Conservation (phyloP, 306 rosid genomes). For the Cicer bijugum region DNA sequence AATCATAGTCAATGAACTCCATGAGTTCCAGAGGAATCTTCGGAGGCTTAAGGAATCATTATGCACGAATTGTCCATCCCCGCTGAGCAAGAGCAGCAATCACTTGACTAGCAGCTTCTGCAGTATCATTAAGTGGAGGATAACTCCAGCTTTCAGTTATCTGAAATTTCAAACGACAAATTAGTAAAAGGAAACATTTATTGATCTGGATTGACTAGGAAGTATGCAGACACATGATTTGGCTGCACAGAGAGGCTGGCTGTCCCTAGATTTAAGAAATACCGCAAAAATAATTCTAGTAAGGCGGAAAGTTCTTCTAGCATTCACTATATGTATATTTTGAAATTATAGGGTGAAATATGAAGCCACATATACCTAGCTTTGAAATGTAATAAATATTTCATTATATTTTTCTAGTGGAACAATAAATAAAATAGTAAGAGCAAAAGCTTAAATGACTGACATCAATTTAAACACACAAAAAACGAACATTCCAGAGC, state of each 20-base stretch:
- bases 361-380: constrained; percentile 16
- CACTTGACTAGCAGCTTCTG: constrained; percentile 73
- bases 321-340: neutral
- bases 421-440: neutral
- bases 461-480: neutral
- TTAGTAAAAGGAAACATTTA: neutral
- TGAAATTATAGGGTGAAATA: constrained; percentile 25
- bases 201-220: neutral
- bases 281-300: constrained; percentile 3
- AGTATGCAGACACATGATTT: neutral
- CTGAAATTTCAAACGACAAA: constrained; percentile 50
- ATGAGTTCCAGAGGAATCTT: constrained; percentile 3
- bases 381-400: constrained; percentile 21
- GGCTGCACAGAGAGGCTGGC: constrained; percentile 15
- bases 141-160: constrained; percentile 76
- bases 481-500: constrained; percentile 28
- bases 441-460: neutral
- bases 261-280: constrained; percentile 6
- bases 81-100: constrained; percentile 64
- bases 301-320: constrained; percentile 17
- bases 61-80: constrained; percentile 71
- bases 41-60: constrained; percentile 20
- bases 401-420: neutral
- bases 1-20: constrained; percentile 5
- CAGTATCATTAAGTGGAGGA: constrained; percentile 80